Conservation (phyloP, 108 stramenopile genomes). For the Cyclotella choctawhatcheeana region DNA sequence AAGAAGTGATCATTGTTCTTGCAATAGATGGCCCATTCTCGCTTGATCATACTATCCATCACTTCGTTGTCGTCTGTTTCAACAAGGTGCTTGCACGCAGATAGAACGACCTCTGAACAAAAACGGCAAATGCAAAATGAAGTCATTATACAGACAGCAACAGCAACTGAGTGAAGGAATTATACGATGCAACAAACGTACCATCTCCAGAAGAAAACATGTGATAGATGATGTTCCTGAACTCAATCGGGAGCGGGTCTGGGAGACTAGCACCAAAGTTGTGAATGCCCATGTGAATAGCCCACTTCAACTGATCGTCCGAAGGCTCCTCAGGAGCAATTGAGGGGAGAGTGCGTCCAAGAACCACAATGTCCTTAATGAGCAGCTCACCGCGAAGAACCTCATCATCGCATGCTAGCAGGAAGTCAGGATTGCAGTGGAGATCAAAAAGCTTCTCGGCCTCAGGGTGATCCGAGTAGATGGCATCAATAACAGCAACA, state of each 20-base stretch:
- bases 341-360: constrained; percentile 25
- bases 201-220: constrained; percentile 48
- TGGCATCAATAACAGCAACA: constrained; percentile 38
- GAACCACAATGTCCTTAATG: constrained; percentile 29
- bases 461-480: constrained; percentile 21
- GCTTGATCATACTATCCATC: constrained; percentile 29
- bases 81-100: constrained; percentile 39
- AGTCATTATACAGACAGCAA: too few relatives aligned
- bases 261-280: constrained; percentile 28
- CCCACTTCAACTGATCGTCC: constrained; percentile 42
- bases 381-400: constrained; percentile 17
- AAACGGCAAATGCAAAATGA: too few relatives aligned
- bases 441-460: constrained; percentile 30
- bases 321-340: not conserved
- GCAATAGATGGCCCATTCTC: constrained; percentile 46
- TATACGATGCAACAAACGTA: too few relatives aligned
- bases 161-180: too few relatives aligned
- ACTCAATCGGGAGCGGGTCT: constrained; percentile 28
- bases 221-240: constrained; percentile 45
- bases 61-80: constrained; percentile 20
- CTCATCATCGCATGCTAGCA: constrained; percentile 31
- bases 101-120: constrained; percentile 26
- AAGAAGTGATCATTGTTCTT: constrained; percentile 10
- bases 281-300: constrained; percentile 46
- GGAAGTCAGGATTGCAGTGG: constrained; percentile 39